phyloP scores from a whole-genome alignment of 148 eudicot genomes.

The Rhododendron williamsianum region DNA sequence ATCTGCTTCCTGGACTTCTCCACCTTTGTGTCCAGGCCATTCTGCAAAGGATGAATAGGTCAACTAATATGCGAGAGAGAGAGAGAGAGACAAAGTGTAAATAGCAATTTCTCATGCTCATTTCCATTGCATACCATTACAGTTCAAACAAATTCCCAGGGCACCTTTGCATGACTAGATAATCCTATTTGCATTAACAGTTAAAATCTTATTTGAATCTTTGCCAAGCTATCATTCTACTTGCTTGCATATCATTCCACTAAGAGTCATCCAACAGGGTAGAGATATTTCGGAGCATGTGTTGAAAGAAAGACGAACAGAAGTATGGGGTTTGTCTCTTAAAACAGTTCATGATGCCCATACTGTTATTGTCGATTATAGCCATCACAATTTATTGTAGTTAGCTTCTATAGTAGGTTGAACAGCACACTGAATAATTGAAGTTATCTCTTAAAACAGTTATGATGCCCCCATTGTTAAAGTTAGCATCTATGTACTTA shows the following conservation, averaged over 20 bases:
- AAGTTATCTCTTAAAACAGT: neutral
- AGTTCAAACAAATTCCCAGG: neutral
- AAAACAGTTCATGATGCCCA: neutral
- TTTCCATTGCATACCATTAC: neutral
- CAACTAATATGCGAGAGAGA: neutral
- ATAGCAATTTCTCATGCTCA: neutral
- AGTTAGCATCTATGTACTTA: neutral
- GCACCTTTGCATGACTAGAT: neutral
- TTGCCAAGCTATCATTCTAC: neutral
- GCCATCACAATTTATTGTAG: neutral
- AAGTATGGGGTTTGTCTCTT: neutral
- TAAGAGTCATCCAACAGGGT: neutral
- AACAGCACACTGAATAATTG: neutral
- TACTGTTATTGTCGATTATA: neutral
- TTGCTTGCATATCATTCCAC: neutral
- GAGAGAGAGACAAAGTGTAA: neutral
- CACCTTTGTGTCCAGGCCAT: slow-evolving; percentile 74
- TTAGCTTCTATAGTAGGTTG: neutral
- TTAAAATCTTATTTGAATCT: neutral
- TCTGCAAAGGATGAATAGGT: slow-evolving; percentile 26
- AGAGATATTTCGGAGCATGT: neutral
- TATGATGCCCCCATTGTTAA: neutral
- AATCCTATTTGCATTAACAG: neutral
- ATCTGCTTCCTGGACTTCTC: slow-evolving; percentile 81
- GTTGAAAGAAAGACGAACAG: neutral